A percentile compares a stretch with the other conserved stretches of the same genome.
These are phyloP conservation scores for Amoebophrya sp. DNA, from an alignment of 169 alveolate species.

Conservation along the genomic window DNA sequence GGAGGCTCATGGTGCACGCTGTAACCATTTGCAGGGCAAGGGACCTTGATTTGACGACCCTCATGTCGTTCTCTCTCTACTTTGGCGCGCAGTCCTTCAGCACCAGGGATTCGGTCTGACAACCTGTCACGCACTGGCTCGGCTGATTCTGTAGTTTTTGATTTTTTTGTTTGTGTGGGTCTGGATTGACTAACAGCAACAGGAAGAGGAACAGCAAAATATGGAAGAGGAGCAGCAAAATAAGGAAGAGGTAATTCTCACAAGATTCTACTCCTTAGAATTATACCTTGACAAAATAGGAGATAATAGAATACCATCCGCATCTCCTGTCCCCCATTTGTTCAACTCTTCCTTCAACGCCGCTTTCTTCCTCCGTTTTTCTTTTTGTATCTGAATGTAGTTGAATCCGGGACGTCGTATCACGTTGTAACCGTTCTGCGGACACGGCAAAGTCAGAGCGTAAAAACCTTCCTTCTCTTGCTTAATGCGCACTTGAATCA, in stretches of 20 bases:
- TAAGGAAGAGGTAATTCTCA: neutral
- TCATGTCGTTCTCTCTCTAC: no score
- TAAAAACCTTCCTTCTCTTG: neutral
- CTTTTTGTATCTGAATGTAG: no score
- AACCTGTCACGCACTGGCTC: no score
- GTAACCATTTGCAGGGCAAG: no score
- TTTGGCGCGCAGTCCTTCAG: no score
- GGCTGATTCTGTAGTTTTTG: no score
- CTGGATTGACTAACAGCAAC: no score
- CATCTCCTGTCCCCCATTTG: neutral
- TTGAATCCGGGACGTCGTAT: neutral
- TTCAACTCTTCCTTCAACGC: neutral
- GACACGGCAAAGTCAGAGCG: neutral
- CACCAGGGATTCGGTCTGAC: no score
- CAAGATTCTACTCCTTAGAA: neutral
- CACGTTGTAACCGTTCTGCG: neutral
- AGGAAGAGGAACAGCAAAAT: no score
- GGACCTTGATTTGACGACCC: no score
- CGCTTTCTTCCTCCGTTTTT: neutral
- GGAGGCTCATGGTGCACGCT: no score
- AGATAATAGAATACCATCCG: neutral
- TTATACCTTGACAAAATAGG: neutral
- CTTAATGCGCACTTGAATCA: neutral
- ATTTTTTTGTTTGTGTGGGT: no score
- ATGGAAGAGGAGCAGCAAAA: neutral